Conservation (phyloP, 73 alveolate genomes). For the Urostyla sp. region DNA sequence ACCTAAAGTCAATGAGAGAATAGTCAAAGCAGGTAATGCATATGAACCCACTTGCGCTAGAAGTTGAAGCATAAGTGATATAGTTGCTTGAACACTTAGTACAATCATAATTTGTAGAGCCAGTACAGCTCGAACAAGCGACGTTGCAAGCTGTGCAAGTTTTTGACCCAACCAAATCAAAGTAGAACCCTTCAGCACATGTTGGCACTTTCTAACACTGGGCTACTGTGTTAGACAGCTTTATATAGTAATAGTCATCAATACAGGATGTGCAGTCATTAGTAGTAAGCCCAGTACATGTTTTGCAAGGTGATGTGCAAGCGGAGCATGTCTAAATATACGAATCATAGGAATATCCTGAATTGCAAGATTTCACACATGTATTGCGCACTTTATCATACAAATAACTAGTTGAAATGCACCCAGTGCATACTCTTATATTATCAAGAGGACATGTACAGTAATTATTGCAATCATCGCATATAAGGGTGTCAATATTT, state of each 20-base stretch:
- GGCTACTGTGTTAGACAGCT: neutral
- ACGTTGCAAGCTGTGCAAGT: conserved; percentile 4
- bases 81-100: too few relatives aligned
- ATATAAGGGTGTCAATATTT: neutral
- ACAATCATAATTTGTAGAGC: too few relatives aligned
- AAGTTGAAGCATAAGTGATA: too few relatives aligned
- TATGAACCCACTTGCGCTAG: too few relatives aligned
- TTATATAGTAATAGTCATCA: neutral
- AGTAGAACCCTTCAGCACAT: conserved; percentile 2
- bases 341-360: neutral
- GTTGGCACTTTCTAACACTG: neutral
- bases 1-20: too few relatives aligned
- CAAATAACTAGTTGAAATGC: conserved; percentile 3
- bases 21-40: too few relatives aligned
- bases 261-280: conserved; percentile 24
- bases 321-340: neutral
- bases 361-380: neutral
- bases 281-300: conserved; percentile 3
- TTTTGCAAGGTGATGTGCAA: neutral
- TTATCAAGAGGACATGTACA: neutral
- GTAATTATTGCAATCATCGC: conserved; percentile 25
- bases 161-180: neutral
- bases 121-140: conserved; percentile 9
- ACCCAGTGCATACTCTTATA: neutral
- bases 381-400: conserved; percentile 15